Conservation (phyloP, 2,329 filamentous ascomycete species). For the Talaromyces sp. region DNA sequence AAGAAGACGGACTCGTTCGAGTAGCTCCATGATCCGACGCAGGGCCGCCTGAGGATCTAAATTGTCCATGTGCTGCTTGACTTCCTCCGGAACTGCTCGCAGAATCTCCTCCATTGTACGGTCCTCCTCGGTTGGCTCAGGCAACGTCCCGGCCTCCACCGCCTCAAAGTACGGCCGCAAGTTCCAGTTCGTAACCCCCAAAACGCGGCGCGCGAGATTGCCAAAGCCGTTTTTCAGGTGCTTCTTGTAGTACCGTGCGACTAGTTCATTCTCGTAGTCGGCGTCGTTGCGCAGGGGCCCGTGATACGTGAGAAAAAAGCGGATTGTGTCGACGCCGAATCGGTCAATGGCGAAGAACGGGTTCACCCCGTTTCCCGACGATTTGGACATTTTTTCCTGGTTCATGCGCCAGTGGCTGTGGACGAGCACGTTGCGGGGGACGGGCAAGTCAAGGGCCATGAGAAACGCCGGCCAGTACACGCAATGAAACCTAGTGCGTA, state of each 20-base stretch:
- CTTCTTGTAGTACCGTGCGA: slow-evolving; percentile 75
- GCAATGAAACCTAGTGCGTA: slow-evolving; percentile 66
- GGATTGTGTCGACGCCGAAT: slow-evolving; percentile 81
- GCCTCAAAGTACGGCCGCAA: slow-evolving; percentile 55
- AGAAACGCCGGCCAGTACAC: slow-evolving; percentile 98
- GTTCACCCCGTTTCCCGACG: slow-evolving; percentile 88
- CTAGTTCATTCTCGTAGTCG: slow-evolving; percentile 75
- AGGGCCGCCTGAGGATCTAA: slow-evolving; percentile 64
- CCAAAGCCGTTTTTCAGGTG: slow-evolving; percentile 72
- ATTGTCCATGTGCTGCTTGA: slow-evolving; percentile 56
- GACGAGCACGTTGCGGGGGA: slow-evolving; percentile 74
- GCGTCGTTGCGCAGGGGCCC: slow-evolving; percentile 74
- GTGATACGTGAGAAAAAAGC: slow-evolving; percentile 81
- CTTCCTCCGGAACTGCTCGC: slow-evolving; percentile 34
- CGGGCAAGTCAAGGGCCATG: slow-evolving; percentile 75
- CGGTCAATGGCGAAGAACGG: slow-evolving; percentile 86
- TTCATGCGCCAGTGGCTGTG: slow-evolving; percentile 96
- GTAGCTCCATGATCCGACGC: slow-evolving; percentile 57
- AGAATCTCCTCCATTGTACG: slow-evolving; percentile 39
- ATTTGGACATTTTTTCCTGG: slow-evolving; percentile 93
- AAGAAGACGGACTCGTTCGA: slow-evolving; percentile 51
- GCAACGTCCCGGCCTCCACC: slow-evolving; percentile 24
- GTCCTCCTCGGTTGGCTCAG: slow-evolving; percentile 25
- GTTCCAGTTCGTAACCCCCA: slow-evolving; percentile 65
- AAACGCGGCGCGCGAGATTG: slow-evolving; percentile 71